phyloP scores from a whole-genome alignment of 306 rosid species.

The Rosa multiflora region DNA sequence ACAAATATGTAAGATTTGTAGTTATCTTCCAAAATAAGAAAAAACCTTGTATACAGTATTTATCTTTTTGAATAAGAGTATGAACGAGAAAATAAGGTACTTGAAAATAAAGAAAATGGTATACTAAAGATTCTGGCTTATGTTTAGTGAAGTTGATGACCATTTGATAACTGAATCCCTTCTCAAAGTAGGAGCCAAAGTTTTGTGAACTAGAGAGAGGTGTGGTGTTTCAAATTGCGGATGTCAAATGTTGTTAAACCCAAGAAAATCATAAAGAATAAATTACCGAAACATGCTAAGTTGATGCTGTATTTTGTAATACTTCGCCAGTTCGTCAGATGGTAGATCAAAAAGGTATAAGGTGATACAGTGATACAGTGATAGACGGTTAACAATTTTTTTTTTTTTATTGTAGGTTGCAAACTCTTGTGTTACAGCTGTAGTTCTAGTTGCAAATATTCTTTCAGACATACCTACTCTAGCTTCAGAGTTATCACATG shows the following conservation, averaged over 20 bases:
- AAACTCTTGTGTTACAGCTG: constrained; percentile 78
- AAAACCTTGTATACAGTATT: background rate
- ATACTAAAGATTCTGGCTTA: background rate
- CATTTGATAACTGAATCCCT: background rate
- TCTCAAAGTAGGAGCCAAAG: background rate
- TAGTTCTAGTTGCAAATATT: constrained; percentile 81
- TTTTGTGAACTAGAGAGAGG: background rate
- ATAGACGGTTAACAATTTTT: background rate
- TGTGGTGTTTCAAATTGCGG: background rate
- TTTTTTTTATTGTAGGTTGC: constrained; percentile 59
- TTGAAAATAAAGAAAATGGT: background rate
- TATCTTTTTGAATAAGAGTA: background rate
- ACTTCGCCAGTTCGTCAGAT: background rate
- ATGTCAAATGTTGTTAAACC: background rate
- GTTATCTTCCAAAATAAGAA: background rate
- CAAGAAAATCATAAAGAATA: background rate
- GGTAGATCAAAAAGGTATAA: background rate
- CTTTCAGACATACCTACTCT: constrained; percentile 61
- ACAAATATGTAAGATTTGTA: background rate
- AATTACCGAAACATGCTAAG: background rate
- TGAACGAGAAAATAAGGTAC: background rate
- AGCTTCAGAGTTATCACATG: constrained; percentile 54
- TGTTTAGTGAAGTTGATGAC: background rate
- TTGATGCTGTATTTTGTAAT: background rate
- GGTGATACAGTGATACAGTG: background rate